Conservation (phyloP, 2,329 filamentous ascomycete genomes). For the Thelonectria discophora region DNA sequence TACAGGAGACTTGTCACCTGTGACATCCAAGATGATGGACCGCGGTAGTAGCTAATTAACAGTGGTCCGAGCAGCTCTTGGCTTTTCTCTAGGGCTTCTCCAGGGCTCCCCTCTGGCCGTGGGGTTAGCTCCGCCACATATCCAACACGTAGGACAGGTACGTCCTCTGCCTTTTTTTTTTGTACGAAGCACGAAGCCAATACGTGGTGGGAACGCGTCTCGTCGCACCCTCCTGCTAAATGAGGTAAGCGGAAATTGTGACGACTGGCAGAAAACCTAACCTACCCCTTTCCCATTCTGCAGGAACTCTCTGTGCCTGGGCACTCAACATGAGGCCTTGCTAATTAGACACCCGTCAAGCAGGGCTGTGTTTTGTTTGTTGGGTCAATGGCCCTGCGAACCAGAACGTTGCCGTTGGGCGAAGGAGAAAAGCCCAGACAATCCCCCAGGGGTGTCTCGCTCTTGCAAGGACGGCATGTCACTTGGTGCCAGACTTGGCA, state of each 20-base stretch:
- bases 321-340: neutral
- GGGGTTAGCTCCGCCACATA: neutral
- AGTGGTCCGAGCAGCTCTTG: neutral
- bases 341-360: neutral
- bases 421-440: neutral
- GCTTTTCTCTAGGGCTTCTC: neutral
- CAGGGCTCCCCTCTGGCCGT: neutral
- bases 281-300: neutral
- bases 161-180: too few relatives aligned
- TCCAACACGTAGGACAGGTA: neutral
- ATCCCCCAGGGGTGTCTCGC: neutral
- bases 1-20: neutral
- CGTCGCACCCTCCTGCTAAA: neutral
- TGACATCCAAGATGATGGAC: neutral
- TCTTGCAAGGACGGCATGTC: neutral
- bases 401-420: neutral
- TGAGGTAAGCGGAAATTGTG: neutral
- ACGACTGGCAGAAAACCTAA: neutral
- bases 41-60: neutral
- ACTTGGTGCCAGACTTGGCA: neutral
- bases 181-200: too few relatives aligned
- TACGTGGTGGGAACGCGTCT: neutral
- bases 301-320: neutral
- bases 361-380: neutral
- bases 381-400: neutral